phyloP scores from a whole-genome alignment of 2,329 filamentous ascomycete genomes.

The Cytospora piceae region DNA sequence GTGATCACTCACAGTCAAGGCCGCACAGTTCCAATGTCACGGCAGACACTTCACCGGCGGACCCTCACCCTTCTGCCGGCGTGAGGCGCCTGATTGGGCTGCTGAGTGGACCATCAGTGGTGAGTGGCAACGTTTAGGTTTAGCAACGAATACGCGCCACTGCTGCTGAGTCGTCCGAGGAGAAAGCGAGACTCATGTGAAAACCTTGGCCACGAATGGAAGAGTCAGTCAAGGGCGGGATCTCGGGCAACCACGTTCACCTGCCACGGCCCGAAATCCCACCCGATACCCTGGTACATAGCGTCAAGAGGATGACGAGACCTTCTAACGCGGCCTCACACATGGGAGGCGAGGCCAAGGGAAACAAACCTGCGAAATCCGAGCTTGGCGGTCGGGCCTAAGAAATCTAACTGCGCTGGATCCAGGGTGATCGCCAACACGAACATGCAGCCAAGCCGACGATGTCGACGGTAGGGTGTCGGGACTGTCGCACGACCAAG shows the following conservation, averaged over 20 bases:
- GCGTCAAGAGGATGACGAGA: neutral
- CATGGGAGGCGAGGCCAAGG: constrained; percentile 4
- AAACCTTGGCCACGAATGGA: neutral
- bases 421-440: constrained; percentile 1
- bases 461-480: constrained; percentile 11
- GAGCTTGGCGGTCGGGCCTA: constrained; percentile 18
- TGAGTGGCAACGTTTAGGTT: neutral
- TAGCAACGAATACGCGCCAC: neutral
- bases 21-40: neutral
- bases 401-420: constrained; percentile 11
- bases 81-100: neutral
- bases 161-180: too few species aligned
- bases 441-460: constrained; percentile 19
- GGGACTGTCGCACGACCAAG: neutral
- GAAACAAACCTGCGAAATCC: constrained; percentile 10
- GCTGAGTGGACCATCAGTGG: neutral
- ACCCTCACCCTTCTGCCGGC: too few species aligned
- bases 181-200: neutral
- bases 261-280: neutral
- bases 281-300: too few species aligned
- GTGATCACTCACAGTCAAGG: neutral
- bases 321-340: neutral
- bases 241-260: neutral
- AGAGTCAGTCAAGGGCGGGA: neutral
- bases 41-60: neutral